A percentile compares a stretch with the other conserved stretches of the same genome.
These are phyloP conservation scores for Globisporangium megalacanthum DNA, from an alignment of 352 stramenopile species.

Conservation along the genomic window DNA sequence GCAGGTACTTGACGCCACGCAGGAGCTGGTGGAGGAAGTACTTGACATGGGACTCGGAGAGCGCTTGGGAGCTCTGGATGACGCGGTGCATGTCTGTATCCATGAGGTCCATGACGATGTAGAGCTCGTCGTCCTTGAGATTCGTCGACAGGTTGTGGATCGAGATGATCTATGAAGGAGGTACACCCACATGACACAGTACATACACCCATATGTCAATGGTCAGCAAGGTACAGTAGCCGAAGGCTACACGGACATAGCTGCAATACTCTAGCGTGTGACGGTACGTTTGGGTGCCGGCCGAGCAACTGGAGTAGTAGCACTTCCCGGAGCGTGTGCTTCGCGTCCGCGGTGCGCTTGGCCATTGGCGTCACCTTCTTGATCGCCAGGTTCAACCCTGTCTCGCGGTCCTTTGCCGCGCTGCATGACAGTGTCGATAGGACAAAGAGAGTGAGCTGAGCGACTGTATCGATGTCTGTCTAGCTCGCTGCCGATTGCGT, in stretches of 20 bases:
- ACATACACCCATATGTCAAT: too few relatives aligned
- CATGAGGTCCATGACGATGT: conserved; percentile 94
- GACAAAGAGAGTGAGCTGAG: background rate
- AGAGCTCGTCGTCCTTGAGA: conserved; percentile 90
- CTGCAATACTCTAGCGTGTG: background rate
- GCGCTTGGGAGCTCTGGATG: conserved; percentile 73
- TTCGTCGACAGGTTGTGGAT: conserved; percentile 83
- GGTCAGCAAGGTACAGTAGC: too few relatives aligned
- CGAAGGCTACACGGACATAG: too few relatives aligned
- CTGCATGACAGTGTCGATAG: conserved; percentile 14
- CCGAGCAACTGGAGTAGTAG: conserved; percentile 82
- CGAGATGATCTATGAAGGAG: conserved; percentile 59
- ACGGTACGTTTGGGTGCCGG: conserved; percentile 75
- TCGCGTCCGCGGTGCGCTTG: conserved; percentile 71
- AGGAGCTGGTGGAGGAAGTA: conserved; percentile 93
- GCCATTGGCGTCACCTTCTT: conserved; percentile 90
- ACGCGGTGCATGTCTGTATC: conserved; percentile 91
- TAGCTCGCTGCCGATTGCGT: conserved; percentile 5
- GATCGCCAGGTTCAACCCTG: conserved; percentile 81
- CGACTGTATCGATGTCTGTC: too few relatives aligned
- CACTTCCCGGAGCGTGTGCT: conserved; percentile 87
- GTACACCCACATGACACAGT: background rate
- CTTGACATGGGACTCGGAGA: conserved; percentile 73
- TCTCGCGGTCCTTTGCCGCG: conserved; percentile 69
- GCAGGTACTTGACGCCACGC: conserved; percentile 73